phyloP scores from a whole-genome alignment of 2,329 filamentous ascomycete species.

The Tolypocladium guangdongense region DNA sequence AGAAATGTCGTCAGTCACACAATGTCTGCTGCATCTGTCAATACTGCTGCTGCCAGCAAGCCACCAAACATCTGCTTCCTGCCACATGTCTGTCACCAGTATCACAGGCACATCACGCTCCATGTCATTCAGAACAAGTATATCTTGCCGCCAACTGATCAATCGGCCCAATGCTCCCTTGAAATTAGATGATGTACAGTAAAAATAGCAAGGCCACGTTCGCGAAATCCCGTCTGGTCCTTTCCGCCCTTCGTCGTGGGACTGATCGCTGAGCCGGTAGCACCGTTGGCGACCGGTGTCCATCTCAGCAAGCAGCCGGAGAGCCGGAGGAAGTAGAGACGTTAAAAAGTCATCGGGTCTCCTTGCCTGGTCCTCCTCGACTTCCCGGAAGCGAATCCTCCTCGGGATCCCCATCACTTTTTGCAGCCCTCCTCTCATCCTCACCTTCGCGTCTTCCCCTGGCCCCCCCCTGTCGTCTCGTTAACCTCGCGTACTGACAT shows the following conservation, averaged over 20 bases:
- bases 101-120: neutral
- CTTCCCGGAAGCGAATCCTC: conserved; percentile 4
- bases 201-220: conserved; percentile 4
- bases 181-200: conserved; percentile 16
- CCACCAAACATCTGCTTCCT: neutral
- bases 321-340: neutral
- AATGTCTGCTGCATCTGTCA: neutral
- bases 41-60: neutral
- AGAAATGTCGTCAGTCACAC: neutral
- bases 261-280: neutral
- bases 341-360: conserved; percentile 5
- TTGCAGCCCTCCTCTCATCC: neutral
- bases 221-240: neutral
- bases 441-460: neutral
- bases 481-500: neutral
- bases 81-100: neutral
- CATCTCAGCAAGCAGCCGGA: neutral
- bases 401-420: neutral
- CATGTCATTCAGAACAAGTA: conserved; percentile 4
- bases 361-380: conserved; percentile 6
- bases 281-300: neutral
- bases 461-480: neutral
- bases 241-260: neutral
- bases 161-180: conserved; percentile 6
- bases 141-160: conserved; percentile 6